Percentiles rank a stretch among this genome's conserved stretches.
These are phyloP conservation scores for Yarrowia sp. DNA, from an alignment of 805 yeast species.

Conservation along the genomic window DNA sequence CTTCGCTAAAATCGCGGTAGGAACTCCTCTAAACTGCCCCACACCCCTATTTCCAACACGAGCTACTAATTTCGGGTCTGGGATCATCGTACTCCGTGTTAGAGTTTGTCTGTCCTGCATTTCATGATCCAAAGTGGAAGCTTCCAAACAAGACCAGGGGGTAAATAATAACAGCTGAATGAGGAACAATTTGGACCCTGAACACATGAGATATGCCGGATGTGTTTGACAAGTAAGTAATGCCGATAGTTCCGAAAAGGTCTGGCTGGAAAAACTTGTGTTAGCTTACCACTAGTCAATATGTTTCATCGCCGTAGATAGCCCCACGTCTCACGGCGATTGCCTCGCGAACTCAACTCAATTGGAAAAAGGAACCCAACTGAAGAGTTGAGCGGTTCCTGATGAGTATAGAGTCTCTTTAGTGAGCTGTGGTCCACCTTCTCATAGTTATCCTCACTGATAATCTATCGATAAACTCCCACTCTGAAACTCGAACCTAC, in stretches of 20 bases:
- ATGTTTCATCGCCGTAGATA: background rate
- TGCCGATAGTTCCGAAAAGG: background rate
- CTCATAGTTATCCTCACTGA: no score
- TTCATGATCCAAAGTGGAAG: conserved; percentile 2
- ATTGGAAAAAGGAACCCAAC: background rate
- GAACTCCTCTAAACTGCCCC: background rate
- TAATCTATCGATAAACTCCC: no score
- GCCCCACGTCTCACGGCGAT: background rate
- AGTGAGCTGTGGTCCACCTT: no score
- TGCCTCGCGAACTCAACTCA: background rate
- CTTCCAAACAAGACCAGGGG: conserved; percentile 14
- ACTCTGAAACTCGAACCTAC: background rate
- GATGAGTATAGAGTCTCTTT: no score
- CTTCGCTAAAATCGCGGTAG: background rate
- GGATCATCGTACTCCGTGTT: conserved; percentile 8
- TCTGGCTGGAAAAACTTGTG: no score
- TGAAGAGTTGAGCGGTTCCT: no score
- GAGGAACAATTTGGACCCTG: background rate
- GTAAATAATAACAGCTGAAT: background rate
- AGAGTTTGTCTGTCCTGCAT: background rate
- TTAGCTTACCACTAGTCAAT: no score
- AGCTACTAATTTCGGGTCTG: background rate
- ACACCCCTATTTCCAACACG: background rate
- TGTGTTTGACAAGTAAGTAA: background rate
- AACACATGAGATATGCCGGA: background rate